A percentile compares a stretch with the other conserved stretches of the same genome.
Conservation (phyloP, 371 early-diverging fungal species). For the Rhizopus sp. region DNA sequence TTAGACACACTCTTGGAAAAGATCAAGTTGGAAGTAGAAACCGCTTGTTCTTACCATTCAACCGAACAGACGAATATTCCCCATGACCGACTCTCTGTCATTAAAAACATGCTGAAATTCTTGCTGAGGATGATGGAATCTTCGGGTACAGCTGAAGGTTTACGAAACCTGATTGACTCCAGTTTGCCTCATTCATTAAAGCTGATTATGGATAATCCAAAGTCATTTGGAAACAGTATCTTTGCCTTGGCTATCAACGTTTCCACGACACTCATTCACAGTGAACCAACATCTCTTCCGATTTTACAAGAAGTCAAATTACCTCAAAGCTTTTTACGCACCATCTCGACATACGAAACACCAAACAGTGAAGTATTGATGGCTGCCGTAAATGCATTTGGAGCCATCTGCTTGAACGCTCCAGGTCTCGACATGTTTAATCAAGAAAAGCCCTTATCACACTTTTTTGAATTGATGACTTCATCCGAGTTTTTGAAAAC, state of each 20-base stretch:
- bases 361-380: conserved; percentile 75
- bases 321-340: conserved; percentile 81
- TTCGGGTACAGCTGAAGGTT: conserved; percentile 82
- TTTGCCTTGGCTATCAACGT: conserved; percentile 85
- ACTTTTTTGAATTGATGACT: conserved; percentile 79
- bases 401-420: conserved; percentile 92
- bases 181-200: conserved; percentile 78
- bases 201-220: conserved; percentile 70
- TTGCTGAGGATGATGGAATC: conserved; percentile 92
- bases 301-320: conserved; percentile 90
- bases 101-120: conserved; percentile 91
- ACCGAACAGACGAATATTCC: conserved; percentile 16
- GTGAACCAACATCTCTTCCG: conserved; percentile 91
- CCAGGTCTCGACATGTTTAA: conserved; percentile 84
- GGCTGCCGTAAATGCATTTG: conserved; percentile 91
- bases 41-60: conserved; percentile 4
- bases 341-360: conserved; percentile 64
- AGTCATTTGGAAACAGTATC: conserved; percentile 74
- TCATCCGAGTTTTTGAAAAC: conserved; percentile 73
- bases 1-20: conserved; percentile 74
- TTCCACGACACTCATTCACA: conserved; percentile 94
- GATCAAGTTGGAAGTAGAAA: conserved; percentile 54
- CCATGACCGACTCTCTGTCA: conserved; percentile 62
- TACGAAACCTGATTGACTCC: conserved; percentile 93
- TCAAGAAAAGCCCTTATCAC: conserved; percentile 67